Evolutionary conservation across 2,329 filamentous ascomycete species (phyloP), one percentile per base, ranked within the genome.

Genomic region (Pseudocercospora fijiensis): DNA sequence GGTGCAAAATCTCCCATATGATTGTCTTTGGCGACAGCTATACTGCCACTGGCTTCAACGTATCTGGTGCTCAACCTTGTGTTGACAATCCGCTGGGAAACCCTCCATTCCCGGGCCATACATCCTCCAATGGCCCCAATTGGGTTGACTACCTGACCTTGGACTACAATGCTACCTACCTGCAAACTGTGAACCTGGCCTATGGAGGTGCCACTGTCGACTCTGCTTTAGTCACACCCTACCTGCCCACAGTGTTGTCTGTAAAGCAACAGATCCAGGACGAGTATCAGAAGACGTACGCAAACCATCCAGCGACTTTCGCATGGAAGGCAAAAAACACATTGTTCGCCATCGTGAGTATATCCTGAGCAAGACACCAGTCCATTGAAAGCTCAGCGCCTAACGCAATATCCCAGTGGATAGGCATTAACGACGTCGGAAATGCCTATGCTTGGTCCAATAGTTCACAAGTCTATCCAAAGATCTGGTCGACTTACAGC

Each of bases 81-180:
- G 67, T 78, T 4, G 74, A 76, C 5, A 85, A 87, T 69, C 85
- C 86, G 0, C 77, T 89, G 65, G 86, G 87, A 0, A 90, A 90
- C 69, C 87, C 87, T 0, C 55, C 77, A 0, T 83, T 37, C 24
- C 62, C 43, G 8, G 58, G 52, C 82, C 10, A 72, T 68, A 11
- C 73, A 2, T 69, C 71, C 9, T 69, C 71, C 8, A 75, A 75
- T 65, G 84, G 83, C 0, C 83, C 82, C 0, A 85, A 85, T 70
- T 86, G 83, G 82, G 76, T 85, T n/a, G 84, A 80, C 62, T 84
- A 78, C 69, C 71, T 83, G 10, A 80, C 80, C 1, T 74, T 75
- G 16, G 74, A 74, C 28, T 81, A 81, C 72, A 83, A 83, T 61
- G 65, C 74, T 13, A 80, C 78, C 33, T 74, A 74, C 49, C 62